These are phyloP conservation scores for Jacaranda mimosifolia DNA, from an alignment of 257 asterid genomes.

Conservation along the genomic window DNA sequence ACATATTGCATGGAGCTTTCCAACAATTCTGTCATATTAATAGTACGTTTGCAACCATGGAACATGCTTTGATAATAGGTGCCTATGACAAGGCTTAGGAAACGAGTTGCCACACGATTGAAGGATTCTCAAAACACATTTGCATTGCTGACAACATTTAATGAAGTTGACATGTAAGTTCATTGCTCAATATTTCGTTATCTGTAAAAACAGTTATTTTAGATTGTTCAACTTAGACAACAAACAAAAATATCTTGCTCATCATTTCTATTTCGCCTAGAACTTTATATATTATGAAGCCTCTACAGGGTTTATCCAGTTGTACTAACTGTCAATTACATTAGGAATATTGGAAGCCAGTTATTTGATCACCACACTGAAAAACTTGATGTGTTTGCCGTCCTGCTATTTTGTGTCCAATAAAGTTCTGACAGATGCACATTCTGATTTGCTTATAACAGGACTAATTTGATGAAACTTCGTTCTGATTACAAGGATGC, in stretches of 20 bases:
- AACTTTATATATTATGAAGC: constrained; percentile 11
- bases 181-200: not conserved
- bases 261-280: not conserved
- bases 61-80: constrained; percentile 57
- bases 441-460: constrained; percentile 41
- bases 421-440: constrained; percentile 28
- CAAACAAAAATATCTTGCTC: not conserved
- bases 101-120: constrained; percentile 91
- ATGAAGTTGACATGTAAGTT: constrained; percentile 98
- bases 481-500: constrained; percentile 97
- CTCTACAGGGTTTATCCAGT: constrained; percentile 20
- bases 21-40: not conserved
- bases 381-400: not conserved
- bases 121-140: constrained; percentile 98
- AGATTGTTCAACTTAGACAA: too few relatives aligned
- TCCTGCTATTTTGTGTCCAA: not conserved
- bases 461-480: constrained; percentile 98
- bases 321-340: not conserved
- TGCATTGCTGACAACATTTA: constrained; percentile 95
- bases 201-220: too few relatives aligned
- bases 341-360: not conserved
- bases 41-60: not conserved
- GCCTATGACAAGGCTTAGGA: constrained; percentile 98
- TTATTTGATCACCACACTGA: constrained; percentile 22
- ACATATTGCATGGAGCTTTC: not conserved